Conservation (phyloP, 2,329 filamentous ascomycete genomes). For the Colletotrichum acutatum region DNA sequence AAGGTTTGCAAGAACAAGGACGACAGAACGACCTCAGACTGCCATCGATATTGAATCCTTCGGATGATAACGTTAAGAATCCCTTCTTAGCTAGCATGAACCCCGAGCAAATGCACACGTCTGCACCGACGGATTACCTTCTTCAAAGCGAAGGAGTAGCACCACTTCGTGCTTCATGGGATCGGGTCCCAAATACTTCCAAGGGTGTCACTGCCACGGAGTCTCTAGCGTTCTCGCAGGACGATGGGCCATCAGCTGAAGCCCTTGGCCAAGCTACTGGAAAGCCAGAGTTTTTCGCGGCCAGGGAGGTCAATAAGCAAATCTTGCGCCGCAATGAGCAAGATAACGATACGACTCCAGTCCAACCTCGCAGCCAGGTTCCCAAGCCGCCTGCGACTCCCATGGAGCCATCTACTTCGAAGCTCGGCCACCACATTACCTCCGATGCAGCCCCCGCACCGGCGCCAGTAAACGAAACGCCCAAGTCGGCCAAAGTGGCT, state of each 20-base stretch:
- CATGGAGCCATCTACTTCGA: not conserved
- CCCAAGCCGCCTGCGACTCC: not conserved
- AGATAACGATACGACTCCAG: not conserved
- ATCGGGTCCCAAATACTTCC: not conserved
- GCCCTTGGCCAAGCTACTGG: conserved; percentile 48
- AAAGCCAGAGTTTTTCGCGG: conserved; percentile 52
- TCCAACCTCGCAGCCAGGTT: not conserved
- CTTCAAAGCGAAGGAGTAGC: not conserved
- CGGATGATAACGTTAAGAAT: not conserved
- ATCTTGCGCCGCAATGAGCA: not conserved
- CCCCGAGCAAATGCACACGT: not conserved
- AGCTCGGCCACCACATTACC: not conserved
- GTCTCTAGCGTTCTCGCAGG: not conserved
- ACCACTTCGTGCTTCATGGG: not conserved
- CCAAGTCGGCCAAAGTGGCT: conserved; percentile 17
- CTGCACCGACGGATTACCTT: not conserved
- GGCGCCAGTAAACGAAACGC: not conserved
- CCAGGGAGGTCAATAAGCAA: conserved; percentile 50
- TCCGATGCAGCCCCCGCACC: not conserved
- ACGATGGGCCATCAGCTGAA: conserved; percentile 37
- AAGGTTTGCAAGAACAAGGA: not conserved
- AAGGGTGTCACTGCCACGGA: not conserved
- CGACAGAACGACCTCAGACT: not conserved
- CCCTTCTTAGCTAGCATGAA: not conserved
- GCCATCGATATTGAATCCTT: conserved; percentile 9